Evolutionary conservation across 2,329 filamentous ascomycete species (phyloP), one percentile per base, ranked within the genome.

Genomic region (Colletotrichum sp.): DNA sequence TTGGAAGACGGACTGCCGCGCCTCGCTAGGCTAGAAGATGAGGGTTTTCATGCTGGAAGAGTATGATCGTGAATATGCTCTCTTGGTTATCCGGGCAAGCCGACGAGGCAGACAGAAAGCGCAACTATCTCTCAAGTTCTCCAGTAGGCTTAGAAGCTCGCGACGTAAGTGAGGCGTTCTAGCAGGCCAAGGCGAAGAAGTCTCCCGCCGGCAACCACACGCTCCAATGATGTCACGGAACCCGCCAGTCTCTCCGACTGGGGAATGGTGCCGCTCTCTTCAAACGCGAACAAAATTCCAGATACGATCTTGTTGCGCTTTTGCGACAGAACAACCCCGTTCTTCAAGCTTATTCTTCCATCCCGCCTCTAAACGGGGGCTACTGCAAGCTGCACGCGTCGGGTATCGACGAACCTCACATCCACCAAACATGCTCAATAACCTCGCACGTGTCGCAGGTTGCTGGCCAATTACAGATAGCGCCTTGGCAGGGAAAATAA

Each of bases 111-210:
- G 44, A 52, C n/a, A 13, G 6, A 0, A 0, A 52, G 44, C 12
- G n/a, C 44, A 52, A 13, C 1, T 7, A 1, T 49, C 5, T 49
- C 44, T 13, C 1, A 0, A 3, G 0, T 1, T 4, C 18, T 0
- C 2, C 3, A 49, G 9, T 7, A 49, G 44, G 10, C n/a, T 5
- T 3, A 2, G n/a, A 52, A 21, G 1, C 0, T 52, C 7, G n/a
- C 44, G 6, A 3, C 6, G 6, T 2, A 52, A 21, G 44, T 52
- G 44, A 52, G 44, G 44, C 44, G 5, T 52, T 52, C 44, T 0
- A 21, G 44, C n/a, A 52, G 44, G 44, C 44, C n/a, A 52, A 52
- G 44, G 3, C n/a, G 44, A 13, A 13, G 44, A 13, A 21, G 44
- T 52, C n/a, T 52, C 44, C 44, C 44, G 44, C 10, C 44, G 44